These are phyloP conservation scores for Candida tropicalis DNA, from an alignment of 1,139 yeast genomes.

Conservation along the genomic window DNA sequence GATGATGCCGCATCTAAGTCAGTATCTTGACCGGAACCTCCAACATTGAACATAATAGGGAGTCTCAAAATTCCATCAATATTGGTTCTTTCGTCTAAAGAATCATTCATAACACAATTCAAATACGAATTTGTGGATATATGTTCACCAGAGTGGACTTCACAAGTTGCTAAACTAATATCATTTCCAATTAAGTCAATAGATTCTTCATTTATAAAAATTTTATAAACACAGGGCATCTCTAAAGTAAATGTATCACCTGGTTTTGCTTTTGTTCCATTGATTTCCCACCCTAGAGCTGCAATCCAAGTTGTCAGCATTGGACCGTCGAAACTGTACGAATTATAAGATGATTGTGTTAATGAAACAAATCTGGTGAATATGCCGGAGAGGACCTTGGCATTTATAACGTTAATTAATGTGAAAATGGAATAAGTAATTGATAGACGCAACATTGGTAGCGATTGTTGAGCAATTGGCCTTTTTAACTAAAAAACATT, in stretches of 20 bases:
- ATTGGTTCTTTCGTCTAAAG: slow-evolving; percentile 11
- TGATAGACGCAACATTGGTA: too few species aligned
- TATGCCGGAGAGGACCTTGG: slow-evolving; percentile 5
- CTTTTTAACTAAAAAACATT: too few species aligned
- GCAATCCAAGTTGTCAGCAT: slow-evolving; percentile 26
- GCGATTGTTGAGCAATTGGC: too few species aligned
- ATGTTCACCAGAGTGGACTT: slow-evolving; percentile 21
- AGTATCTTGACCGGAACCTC: slow-evolving; percentile 19
- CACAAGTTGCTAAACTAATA: slow-evolving; percentile 28
- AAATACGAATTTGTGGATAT: slow-evolving; percentile 23
- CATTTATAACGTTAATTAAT: not conserved
- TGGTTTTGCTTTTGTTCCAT: slow-evolving; percentile 19
- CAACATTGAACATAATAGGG: slow-evolving; percentile 28
- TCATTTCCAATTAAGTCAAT: slow-evolving; percentile 20
- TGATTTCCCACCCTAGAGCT: slow-evolving; percentile 25
- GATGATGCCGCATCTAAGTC: slow-evolving; percentile 23
- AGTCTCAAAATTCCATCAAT: slow-evolving; percentile 22
- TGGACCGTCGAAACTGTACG: slow-evolving; percentile 3
- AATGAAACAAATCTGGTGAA: slow-evolving; percentile 11
- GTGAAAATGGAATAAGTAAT: not conserved
- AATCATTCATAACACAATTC: slow-evolving; percentile 24
- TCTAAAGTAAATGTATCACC: slow-evolving; percentile 33
- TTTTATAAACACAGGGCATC: slow-evolving; percentile 31
- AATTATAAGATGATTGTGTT: not conserved
- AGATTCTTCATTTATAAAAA: slow-evolving; percentile 19